Conservation (phyloP, 371 early-diverging fungal genomes). For the Syncephalastrum racemosum region DNA sequence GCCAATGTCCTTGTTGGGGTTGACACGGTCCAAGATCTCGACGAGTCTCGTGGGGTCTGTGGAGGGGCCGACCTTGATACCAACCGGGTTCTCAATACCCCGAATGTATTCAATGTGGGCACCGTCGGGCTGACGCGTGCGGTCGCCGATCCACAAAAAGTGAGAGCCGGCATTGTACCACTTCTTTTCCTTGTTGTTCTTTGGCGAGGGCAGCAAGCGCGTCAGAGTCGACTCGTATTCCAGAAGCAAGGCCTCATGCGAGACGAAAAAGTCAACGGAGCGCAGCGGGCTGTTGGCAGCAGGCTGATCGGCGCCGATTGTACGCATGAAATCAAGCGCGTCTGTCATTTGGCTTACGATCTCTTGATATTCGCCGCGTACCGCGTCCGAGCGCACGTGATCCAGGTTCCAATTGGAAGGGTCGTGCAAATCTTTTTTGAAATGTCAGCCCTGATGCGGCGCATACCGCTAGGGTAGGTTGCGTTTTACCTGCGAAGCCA, state of each 20-base stretch:
- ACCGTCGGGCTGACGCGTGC: conserved; percentile 93
- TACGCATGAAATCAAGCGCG: conserved; percentile 90
- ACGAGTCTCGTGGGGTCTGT: conserved; percentile 86
- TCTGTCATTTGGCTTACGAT: conserved; percentile 86
- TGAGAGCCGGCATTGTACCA: conserved; percentile 79
- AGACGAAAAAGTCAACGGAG: conserved; percentile 90
- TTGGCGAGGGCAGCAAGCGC: conserved; percentile 52
- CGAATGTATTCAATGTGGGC: conserved; percentile 96
- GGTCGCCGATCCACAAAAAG: conserved; percentile 98
- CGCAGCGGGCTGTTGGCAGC: conserved; percentile 26
- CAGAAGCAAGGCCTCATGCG: conserved; percentile 93
- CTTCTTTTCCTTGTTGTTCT: conserved; percentile 40
- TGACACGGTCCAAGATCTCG: conserved; percentile 78
- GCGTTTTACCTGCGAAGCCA: conserved; percentile 78
- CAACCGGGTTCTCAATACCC: conserved; percentile 94
- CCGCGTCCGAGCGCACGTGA: conserved; percentile 81
- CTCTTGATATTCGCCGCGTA: conserved; percentile 84
- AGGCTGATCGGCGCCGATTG: conserved; percentile 75
- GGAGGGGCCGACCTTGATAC: conserved; percentile 94
- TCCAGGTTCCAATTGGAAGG: conserved; percentile 89
- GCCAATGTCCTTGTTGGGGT: conserved; percentile 85
- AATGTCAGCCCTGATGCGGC: background rate
- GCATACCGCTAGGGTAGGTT: too few relatives aligned
- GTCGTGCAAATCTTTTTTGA: conserved; percentile 77
- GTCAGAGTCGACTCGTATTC: conserved; percentile 91